A percentile compares a stretch with the other conserved stretches of the same genome.
Evolutionary conservation across 495 filamentous ascomycete genomes (phyloP).

Genomic region (Cairneyella variabilis): DNA sequence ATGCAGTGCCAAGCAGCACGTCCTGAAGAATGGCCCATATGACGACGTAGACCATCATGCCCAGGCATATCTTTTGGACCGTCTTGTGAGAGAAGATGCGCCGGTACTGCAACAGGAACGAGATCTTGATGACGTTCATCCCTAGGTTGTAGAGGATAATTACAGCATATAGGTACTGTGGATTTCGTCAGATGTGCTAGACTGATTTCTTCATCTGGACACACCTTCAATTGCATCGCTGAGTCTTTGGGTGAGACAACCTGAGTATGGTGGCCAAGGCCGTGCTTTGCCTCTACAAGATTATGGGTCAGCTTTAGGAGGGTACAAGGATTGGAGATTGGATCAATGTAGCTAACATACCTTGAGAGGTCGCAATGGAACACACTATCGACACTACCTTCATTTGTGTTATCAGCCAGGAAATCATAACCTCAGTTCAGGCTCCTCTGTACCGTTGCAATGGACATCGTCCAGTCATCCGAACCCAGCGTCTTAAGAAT

Average conservation of each 20-base stretch:
- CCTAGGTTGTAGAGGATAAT: neutral
- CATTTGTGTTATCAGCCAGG: neutral
- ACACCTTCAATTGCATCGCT: too few species aligned
- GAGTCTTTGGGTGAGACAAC: neutral
- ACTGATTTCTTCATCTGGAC: neutral
- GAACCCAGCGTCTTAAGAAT: neutral
- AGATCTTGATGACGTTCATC: neutral
- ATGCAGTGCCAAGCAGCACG: neutral
- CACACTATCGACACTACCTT: neutral
- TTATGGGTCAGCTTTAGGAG: neutral
- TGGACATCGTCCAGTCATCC: neutral
- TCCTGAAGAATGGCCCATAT: neutral
- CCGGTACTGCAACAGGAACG: neutral
- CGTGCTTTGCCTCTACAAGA: neutral
- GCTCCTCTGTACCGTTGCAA: neutral
- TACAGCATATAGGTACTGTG: neutral
- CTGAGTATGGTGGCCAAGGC: neutral
- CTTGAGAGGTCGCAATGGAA: too few species aligned
- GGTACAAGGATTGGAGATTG: neutral
- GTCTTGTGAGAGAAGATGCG: neutral
- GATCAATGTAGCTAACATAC: too few species aligned
- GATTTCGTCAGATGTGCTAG: neutral
- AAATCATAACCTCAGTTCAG: neutral
- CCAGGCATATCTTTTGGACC: neutral
- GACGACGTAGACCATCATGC: neutral